Percentiles rank a stretch among this genome's conserved stretches.
phyloP scores from a whole-genome alignment of 495 filamentous ascomycete species.

The Cenococcum geophilum region DNA sequence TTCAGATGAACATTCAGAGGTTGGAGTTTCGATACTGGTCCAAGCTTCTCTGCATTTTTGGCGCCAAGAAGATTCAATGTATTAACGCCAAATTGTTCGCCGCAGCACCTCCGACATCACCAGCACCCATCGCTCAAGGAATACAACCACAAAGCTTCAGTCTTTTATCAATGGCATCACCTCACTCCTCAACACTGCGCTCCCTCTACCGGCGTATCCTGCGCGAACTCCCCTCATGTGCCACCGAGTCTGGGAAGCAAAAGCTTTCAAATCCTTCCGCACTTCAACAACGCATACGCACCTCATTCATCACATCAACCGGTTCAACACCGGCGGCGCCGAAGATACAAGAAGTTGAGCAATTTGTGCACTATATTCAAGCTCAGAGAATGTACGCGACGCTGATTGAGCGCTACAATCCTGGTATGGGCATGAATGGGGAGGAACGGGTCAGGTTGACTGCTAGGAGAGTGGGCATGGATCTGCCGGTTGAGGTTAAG shows the following conservation, averaged over 20 bases:
- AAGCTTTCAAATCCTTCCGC: slow-evolving; percentile 46
- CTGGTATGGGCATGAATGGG: slow-evolving; percentile 73
- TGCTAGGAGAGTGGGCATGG: slow-evolving; percentile 81
- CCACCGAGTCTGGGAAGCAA: slow-evolving; percentile 27
- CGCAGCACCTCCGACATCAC: slow-evolving; percentile 22
- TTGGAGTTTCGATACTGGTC: slow-evolving; percentile 10
- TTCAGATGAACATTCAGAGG: not conserved
- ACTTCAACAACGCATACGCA: slow-evolving; percentile 42
- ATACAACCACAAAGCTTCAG: slow-evolving; percentile 1
- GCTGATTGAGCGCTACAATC: slow-evolving; percentile 86
- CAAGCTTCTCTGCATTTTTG: slow-evolving; percentile 19
- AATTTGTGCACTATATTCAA: slow-evolving; percentile 70
- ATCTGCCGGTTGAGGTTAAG: slow-evolving; percentile 54
- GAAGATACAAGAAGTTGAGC: slow-evolving; percentile 57
- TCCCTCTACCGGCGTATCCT: slow-evolving; percentile 85
- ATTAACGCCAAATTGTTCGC: no score
- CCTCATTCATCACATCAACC: slow-evolving; percentile 42
- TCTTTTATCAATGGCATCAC: slow-evolving; percentile 1
- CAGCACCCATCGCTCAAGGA: not conserved
- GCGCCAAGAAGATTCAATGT: no score
- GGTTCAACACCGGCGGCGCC: slow-evolving; percentile 18
- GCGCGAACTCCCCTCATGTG: slow-evolving; percentile 76
- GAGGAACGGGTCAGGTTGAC: slow-evolving; percentile 79
- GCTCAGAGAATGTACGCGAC: slow-evolving; percentile 77
- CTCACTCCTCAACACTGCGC: slow-evolving; percentile 49